Base-by-base conservation (phyloP, 176 grass and related monocot species). In the Eleusine indica region DNA sequence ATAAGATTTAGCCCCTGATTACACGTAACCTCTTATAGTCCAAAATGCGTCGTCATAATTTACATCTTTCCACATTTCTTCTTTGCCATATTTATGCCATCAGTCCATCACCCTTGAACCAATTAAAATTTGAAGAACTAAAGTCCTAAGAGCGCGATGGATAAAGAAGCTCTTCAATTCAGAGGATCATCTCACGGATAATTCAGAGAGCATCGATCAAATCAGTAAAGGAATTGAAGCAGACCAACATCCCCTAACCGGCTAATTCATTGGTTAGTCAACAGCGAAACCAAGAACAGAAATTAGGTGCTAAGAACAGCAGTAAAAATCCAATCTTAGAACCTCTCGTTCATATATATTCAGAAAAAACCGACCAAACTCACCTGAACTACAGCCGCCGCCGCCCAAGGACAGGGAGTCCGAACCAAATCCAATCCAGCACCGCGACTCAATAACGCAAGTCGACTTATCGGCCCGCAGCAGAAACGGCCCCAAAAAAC, bases 341-440 rank as follows among this genome's bases (percentile, higher is more conserved):
- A 62, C 1, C 17, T 51, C 35, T 15, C 8, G 14, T 61, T 1
- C 41, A 41, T 11, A 49, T 9, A 54, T 16, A 57, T 3, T 53
- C 9, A 48, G 57, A 38, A 6, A 3, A 46, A 72, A 39, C 19
- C 38, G 82, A 57, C 2, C 29, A 75, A 19, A 15, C 88, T 90
- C 84, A 86, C 88, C 88, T 86, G 84, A 83, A 9, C 25, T 4
- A 15, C 13, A 2, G 14, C 13, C 15, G 14, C 51, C 14, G 51
- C 51, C 54, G 37, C 78, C 14, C 72, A 37, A 48, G 37, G 79
- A 15, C 64, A 22, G 18, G 8, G 48, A 58, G 9, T 56, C 64
- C 11, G 21, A 66, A 17, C 19, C 80, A 74, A 32, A 29, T 4
- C 37, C 77, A 17, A n/a, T 49, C 30, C 49, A 75, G 66, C 35